phyloP scores from a whole-genome alignment of 2,329 filamentous ascomycete species.

The Nothophaeocryptopus gaeumannii region DNA sequence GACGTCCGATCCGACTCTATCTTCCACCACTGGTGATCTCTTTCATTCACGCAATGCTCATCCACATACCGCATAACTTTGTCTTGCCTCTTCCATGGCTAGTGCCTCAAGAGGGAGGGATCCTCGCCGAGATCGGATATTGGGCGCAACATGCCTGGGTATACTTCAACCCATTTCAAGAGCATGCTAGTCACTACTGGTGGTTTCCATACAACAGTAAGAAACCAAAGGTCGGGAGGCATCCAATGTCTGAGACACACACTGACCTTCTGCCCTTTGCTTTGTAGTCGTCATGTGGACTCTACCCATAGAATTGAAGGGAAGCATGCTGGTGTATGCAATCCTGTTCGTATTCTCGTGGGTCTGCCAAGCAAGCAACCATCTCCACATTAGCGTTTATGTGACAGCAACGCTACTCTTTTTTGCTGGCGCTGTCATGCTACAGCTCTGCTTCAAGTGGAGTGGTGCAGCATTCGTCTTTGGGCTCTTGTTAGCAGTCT shows the following conservation, averaged over 20 bases:
- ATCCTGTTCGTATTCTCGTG: slow-evolving; percentile 9
- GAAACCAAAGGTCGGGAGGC: too few species aligned
- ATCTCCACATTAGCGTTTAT: not conserved
- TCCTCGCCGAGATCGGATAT: slow-evolving; percentile 9
- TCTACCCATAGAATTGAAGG: slow-evolving; percentile 16
- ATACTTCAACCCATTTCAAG: slow-evolving; percentile 10
- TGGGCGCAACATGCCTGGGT: not conserved
- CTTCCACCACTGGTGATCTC: slow-evolving; percentile 5
- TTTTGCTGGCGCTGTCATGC: not conserved
- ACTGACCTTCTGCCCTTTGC: too few species aligned
- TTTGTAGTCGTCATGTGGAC: slow-evolving; percentile 22
- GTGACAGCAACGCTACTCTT: slow-evolving; percentile 3
- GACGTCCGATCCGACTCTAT: slow-evolving; percentile 14
- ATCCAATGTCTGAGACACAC: too few species aligned
- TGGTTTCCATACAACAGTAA: slow-evolving; percentile 16
- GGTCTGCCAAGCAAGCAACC: not conserved
- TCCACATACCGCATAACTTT: slow-evolving; percentile 11
- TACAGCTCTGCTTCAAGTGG: slow-evolving; percentile 13
- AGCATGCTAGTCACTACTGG: slow-evolving; percentile 4
- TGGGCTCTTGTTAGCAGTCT: slow-evolving; percentile 17
- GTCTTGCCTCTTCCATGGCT: not conserved
- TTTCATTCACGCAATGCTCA: slow-evolving; percentile 7
- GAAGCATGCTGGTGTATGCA: slow-evolving; percentile 14
- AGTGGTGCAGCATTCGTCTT: slow-evolving; percentile 16
- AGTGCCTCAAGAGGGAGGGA: slow-evolving; percentile 7